Percentiles rank a stretch among this genome's conserved stretches.
Conservation (phyloP, 2,329 filamentous ascomycete genomes). For the Beauveria pseudobassiana region DNA sequence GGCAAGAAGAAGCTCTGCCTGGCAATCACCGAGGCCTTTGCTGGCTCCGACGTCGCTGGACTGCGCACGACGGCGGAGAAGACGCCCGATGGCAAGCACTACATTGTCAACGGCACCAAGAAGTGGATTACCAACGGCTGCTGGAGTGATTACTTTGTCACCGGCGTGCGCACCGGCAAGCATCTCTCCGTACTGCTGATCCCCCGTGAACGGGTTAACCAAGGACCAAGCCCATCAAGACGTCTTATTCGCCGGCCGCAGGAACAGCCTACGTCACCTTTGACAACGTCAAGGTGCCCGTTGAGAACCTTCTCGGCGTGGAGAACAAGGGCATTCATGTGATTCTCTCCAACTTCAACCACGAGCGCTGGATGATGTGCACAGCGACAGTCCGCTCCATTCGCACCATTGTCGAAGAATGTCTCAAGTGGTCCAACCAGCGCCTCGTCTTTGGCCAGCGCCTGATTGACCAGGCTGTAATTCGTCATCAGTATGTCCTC, state of each 20-base stretch:
- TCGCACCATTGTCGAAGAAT: slow-evolving; percentile 70
- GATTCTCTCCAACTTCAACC: slow-evolving; percentile 83
- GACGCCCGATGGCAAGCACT: slow-evolving; percentile 67
- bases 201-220: no score
- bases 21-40: slow-evolving; percentile 83
- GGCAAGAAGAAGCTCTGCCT: slow-evolving; percentile 85
- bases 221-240: slow-evolving; percentile 75
- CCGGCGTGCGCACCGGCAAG: slow-evolving; percentile 70
- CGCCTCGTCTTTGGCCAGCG: slow-evolving; percentile 77
- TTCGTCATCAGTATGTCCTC: slow-evolving; percentile 61
- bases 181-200: slow-evolving; percentile 70
- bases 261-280: slow-evolving; percentile 76
- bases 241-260: slow-evolving; percentile 70
- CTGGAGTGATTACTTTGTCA: slow-evolving; percentile 78
- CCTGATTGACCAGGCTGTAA: slow-evolving; percentile 75
- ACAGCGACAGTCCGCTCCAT: slow-evolving; percentile 58
- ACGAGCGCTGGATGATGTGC: slow-evolving; percentile 73
- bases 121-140: slow-evolving; percentile 84
- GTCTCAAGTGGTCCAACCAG: slow-evolving; percentile 83
- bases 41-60: slow-evolving; percentile 70
- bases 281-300: slow-evolving; percentile 80
- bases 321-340: slow-evolving; percentile 83
- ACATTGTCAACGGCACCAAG: slow-evolving; percentile 66
- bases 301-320: slow-evolving; percentile 67
- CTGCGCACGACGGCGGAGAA: slow-evolving; percentile 72